Base-by-base conservation (phyloP, 768 basidiomycete species). In the Amanita polypyramis region DNA sequence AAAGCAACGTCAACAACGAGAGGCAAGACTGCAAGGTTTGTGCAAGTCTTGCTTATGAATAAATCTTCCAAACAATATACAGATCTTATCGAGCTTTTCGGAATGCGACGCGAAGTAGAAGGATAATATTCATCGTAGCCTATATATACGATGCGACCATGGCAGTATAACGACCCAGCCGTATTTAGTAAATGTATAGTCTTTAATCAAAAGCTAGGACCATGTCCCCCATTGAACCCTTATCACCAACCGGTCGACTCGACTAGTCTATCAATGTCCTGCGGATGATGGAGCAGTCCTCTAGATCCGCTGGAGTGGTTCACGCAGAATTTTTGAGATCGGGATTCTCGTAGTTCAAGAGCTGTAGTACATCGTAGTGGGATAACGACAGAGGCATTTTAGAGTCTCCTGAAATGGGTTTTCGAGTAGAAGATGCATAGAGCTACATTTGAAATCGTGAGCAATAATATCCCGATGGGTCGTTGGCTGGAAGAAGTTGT, bases 1-100 rank as follows among this genome's bases (percentile, higher is more conserved):
- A 57, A 87, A 82, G 0, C 77, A 75, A 47, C 75, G 81, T 29
- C 78, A 87, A 55, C 85, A 79, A 64, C 80, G 79, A 59, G 83
- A 92, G 63, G 87, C 89, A 2, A 74, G 87, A 52, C 64, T 91
- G 35, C 84, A 90, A 73, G 89, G 89, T 80, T 48, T 45, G 65
- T 56, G 21, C 7, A 37, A 41, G 35, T 36, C 5, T 44, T n/a
- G n/a, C 2, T 8, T 14, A 45, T 12, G 42, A 19, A 3, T 15
- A 9, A 12, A n/a, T 23, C 20, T 43, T 39, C 41, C 37, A 45
- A 12, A 38, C 38, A 29, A 47, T 40, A 5, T 37, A 15, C 51
- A 85, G 82, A 85, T 55, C 70, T 85, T 5, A 62, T 84, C 20
- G 70, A 82, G 56, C 51, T 67, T n/a, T 65, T 67, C 41, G 62